Base-by-base conservation (phyloP, 768 basidiomycete genomes). In the Hemileccinum rubropunctum region DNA sequence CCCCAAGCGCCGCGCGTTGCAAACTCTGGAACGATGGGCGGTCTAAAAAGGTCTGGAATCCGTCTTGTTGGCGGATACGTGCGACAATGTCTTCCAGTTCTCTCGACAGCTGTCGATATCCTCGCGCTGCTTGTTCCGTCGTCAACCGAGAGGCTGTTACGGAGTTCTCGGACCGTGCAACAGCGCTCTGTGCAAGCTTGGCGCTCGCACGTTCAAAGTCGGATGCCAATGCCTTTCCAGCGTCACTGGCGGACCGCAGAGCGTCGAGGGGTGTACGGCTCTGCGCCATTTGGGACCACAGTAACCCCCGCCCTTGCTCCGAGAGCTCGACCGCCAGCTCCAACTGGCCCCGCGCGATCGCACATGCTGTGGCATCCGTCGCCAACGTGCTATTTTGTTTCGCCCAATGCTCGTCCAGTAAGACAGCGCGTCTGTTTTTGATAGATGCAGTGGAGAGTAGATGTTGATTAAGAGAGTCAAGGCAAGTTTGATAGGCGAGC, bases 281-380 rank as follows among this genome's bases (percentile, higher is more conserved):
- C 23, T 64, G 62, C 1, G 58, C 50, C 47, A 70, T 28, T 11
- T 66, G 60, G 1, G 68, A 59, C 67, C 67, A 69, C 26, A 70
- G 23, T 3, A 70, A 30, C 3, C 62, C 59, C 6, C 66, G 58
- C 2, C 68, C 66, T 27, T 70, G 64, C 40, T 68, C 67, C 5
- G 73, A 62, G 57, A 72, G 67, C 41, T 74, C 70, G 8, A 74
- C 51, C 35, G 63, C 67, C 23, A 57, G 46, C 18, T 48, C 51
- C 21, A 62, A 34, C 33, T 62, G 40, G 2, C 56, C 59, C 15
- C 20, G 46, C 0, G n/a, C 20, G 28, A 66, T 59, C 1, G 67
- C 71, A 45, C 61, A 63, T 7, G 63, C 45, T 6, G 65, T 36
- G n/a, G 65, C 63, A 34, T 66, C 45, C 20, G 57, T 53, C 8